Conservation (phyloP, 2,329 filamentous ascomycete species). For the Diplodia sapinea region DNA sequence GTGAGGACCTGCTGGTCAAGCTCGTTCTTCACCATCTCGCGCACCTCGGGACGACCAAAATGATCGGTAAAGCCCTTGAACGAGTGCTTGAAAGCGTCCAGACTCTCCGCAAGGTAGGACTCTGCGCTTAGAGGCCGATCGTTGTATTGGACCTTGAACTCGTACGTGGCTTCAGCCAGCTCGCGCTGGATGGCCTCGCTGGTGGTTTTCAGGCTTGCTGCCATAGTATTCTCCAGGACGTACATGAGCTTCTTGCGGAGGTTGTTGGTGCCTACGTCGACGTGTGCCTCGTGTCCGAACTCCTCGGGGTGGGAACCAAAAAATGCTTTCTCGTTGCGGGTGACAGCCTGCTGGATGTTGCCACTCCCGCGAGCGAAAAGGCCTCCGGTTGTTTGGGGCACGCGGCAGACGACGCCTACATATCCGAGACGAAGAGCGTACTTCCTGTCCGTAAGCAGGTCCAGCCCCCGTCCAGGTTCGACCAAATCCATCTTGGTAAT, state of each 20-base stretch:
- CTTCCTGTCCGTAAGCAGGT: constrained; percentile 84
- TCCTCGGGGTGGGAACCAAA: constrained; percentile 83
- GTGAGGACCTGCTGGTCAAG: constrained; percentile 95
- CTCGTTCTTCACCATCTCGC: constrained; percentile 86
- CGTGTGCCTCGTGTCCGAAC: constrained; percentile 74
- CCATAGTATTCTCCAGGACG: constrained; percentile 96
- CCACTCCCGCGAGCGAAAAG: constrained; percentile 83
- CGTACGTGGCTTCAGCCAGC: constrained; percentile 94
- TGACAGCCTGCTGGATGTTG: constrained; percentile 80
- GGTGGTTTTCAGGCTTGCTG: constrained; percentile 84
- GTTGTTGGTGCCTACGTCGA: constrained; percentile 82
- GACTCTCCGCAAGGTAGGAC: constrained; percentile 91
- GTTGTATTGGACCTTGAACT: constrained; percentile 99
- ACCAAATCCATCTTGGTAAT: constrained; percentile 99
- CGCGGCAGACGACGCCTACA: constrained; percentile 89
- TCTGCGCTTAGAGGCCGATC: constrained; percentile 93
- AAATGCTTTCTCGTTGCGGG: constrained; percentile 85
- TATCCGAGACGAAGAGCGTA: constrained; percentile 96
- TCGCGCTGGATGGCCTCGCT: constrained; percentile 93
- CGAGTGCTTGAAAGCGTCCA: constrained; percentile 96
- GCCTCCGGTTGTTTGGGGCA: constrained; percentile 67
- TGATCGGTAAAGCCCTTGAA: constrained; percentile 92
- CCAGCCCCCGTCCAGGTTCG: constrained; percentile 76
- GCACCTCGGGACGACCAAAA: constrained; percentile 89
- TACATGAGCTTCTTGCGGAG: constrained; percentile 96